These are phyloP conservation scores for Ramaria sp. DNA, from an alignment of 768 basidiomycete species.

Conservation along the genomic window DNA sequence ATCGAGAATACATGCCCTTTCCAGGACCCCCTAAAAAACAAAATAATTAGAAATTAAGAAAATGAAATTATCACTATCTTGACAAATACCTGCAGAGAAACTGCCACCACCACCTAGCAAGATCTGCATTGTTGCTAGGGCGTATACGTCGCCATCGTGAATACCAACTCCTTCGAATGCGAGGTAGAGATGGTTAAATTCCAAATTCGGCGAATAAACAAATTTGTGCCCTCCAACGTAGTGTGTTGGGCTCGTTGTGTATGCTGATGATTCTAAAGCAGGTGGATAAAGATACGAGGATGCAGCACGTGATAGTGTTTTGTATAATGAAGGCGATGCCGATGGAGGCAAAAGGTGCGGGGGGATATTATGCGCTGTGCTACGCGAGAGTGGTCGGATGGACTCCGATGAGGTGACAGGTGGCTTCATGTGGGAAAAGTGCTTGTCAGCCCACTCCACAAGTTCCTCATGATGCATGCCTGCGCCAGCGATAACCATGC, in stretches of 20 bases:
- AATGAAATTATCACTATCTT: neutral
- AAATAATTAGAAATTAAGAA: neutral
- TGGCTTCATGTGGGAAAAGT: constrained; percentile 60
- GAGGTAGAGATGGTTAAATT: constrained; percentile 90
- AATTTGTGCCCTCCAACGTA: constrained; percentile 84
- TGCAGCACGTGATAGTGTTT: constrained; percentile 66
- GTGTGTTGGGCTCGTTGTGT: constrained; percentile 27
- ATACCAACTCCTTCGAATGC: constrained; percentile 89
- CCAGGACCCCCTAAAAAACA: constrained; percentile 70
- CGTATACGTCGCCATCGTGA: constrained; percentile 85
- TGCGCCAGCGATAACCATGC: constrained; percentile 91
- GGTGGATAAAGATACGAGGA: constrained; percentile 50
- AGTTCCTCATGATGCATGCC: constrained; percentile 87
- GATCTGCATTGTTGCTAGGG: constrained; percentile 88
- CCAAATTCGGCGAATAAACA: constrained; percentile 45
- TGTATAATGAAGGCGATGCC: constrained; percentile 41
- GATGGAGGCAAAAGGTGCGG: constrained; percentile 45
- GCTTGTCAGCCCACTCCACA: constrained; percentile 73
- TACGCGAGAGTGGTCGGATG: constrained; percentile 20
- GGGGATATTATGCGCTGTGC: constrained; percentile 28
- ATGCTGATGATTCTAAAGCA: constrained; percentile 12
- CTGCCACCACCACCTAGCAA: constrained; percentile 92
- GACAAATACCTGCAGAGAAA: constrained; percentile 71
- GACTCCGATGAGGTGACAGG: constrained; percentile 13
- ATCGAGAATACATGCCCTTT: constrained; percentile 97